phyloP scores from a whole-genome alignment of 2,329 filamentous ascomycete genomes.

The Verticillium alfalfae region DNA sequence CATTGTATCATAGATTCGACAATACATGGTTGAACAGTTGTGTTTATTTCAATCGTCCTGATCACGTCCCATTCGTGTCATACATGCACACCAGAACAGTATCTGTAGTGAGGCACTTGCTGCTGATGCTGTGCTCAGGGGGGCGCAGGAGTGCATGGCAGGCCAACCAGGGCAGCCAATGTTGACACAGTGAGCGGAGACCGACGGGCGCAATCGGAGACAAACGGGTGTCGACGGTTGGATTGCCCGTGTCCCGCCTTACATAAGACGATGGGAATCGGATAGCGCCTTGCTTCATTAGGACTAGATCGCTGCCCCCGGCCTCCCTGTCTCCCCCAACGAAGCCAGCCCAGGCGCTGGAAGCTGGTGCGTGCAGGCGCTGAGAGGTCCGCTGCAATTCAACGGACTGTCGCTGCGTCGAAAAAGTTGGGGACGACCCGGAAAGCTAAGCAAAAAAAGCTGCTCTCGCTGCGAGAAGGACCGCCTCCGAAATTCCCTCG shows the following conservation, averaged over 20 bases:
- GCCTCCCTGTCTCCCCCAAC: constrained; percentile 6
- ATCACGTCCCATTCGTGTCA: too few relatives aligned
- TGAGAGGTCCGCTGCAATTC: constrained; percentile 11
- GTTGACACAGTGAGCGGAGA: neutral
- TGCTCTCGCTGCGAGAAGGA: neutral
- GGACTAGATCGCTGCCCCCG: constrained; percentile 3
- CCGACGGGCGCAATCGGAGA: neutral
- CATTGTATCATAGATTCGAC: neutral
- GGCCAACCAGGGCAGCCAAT: too few relatives aligned
- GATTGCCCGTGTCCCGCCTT: neutral
- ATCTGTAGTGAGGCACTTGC: too few relatives aligned
- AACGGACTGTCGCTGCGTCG: constrained; percentile 10
- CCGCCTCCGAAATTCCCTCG: constrained; percentile 13
- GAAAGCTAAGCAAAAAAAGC: constrained; percentile 12
- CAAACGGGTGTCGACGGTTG: neutral
- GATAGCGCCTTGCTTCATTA: neutral
- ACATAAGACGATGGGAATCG: neutral
- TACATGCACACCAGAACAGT: too few relatives aligned
- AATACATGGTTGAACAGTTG: neutral
- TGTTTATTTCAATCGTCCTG: neutral
- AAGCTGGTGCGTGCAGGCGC: neutral
- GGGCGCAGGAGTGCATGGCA: too few relatives aligned
- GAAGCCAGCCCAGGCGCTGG: constrained; percentile 6
- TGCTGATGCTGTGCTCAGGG: too few relatives aligned
- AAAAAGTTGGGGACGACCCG: constrained; percentile 8